Percentiles rank a stretch among this genome's conserved stretches.
Evolutionary conservation across 176 grass and related monocot genomes (phyloP).

Genomic region (Poa annua): DNA sequence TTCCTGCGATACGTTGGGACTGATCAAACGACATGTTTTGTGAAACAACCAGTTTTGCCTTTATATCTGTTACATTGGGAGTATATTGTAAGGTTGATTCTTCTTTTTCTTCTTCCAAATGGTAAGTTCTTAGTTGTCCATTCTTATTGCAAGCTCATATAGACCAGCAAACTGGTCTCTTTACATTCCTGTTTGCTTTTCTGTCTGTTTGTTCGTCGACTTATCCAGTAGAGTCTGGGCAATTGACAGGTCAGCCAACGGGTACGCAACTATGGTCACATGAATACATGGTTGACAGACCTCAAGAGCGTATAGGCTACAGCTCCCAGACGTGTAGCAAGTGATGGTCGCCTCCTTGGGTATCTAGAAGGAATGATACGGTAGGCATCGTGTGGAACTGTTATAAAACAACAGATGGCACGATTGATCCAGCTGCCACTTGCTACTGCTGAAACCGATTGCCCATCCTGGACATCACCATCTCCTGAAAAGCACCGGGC

Average conservation of each 20-base stretch:
- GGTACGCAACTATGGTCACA: neutral
- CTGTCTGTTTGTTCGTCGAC: neutral
- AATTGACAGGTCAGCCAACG: neutral
- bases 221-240: neutral
- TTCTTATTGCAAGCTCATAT: neutral
- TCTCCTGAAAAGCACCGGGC: neutral
- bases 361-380: constrained; percentile 16
- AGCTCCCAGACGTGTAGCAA: neutral
- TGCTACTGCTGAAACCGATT: constrained; percentile 16
- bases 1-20: neutral
- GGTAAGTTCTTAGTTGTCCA: neutral
- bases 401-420: neutral
- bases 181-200: neutral
- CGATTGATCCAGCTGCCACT: neutral
- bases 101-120: neutral
- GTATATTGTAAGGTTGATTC: neutral
- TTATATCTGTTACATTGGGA: no score
- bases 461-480: constrained; percentile 17
- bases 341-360: neutral
- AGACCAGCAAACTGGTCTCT: neutral
- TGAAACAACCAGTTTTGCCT: neutral
- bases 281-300: neutral
- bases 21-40: neutral
- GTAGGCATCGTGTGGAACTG: constrained; percentile 25
- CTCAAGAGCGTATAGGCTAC: neutral